Evolutionary conservation across 176 grass and related monocot species (phyloP).

Genomic region (Guadua angustifolia): DNA sequence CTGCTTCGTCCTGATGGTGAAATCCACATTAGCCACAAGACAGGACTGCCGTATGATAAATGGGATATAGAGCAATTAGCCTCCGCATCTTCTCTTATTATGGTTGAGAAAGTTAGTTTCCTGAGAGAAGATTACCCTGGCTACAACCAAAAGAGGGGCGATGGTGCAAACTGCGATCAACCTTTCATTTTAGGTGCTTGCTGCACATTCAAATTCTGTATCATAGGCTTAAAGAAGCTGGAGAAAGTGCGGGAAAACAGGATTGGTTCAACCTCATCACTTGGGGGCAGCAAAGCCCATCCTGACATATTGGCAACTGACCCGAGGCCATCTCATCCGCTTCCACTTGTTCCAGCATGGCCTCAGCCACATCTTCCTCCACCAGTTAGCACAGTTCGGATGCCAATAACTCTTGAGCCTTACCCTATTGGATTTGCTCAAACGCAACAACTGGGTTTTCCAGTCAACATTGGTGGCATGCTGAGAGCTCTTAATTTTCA

Average conservation of each 20-base stretch:
- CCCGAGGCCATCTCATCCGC: neutral
- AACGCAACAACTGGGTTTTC: conserved; percentile 11
- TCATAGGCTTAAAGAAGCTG: conserved; percentile 26
- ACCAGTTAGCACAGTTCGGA: neutral
- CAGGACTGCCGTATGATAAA: neutral
- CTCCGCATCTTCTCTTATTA: conserved; percentile 37
- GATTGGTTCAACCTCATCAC: conserved; percentile 7
- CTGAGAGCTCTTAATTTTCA: neutral
- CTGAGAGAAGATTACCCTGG: conserved; percentile 58
- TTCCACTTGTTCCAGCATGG: conserved; percentile 9
- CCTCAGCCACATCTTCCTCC: neutral
- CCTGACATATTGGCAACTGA: neutral
- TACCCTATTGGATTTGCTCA: neutral
- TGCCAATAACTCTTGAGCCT: conserved; percentile 5
- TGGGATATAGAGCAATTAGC: conserved; percentile 60
- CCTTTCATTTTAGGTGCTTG: conserved; percentile 48
- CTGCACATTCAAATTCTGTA: conserved; percentile 58
- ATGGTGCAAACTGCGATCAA: conserved; percentile 43
- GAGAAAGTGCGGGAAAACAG: conserved; percentile 1
- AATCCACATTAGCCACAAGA: conserved; percentile 66
- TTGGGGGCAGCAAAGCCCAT: neutral
- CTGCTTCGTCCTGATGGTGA: conserved; percentile 54
- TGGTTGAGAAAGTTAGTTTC: conserved; percentile 29
- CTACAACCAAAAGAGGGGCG: conserved; percentile 73
- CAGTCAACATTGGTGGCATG: neutral